Conservation (phyloP, 2,329 filamentous ascomycete species). For the Myriosclerotinia duriaeana region DNA sequence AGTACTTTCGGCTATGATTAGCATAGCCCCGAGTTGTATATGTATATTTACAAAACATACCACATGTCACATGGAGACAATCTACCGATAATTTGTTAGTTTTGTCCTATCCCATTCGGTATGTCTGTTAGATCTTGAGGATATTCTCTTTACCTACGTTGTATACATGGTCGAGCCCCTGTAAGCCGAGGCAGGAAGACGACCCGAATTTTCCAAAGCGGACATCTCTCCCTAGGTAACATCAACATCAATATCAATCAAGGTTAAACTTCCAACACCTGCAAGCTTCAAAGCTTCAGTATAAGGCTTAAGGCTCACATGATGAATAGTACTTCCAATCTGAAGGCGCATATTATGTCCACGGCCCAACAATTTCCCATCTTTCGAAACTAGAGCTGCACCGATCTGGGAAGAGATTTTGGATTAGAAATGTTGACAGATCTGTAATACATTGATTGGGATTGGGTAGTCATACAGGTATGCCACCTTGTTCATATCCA, state of each 20-base stretch:
- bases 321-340: constrained; percentile 67
- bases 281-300: neutral
- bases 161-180: constrained; percentile 79
- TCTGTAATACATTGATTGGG: too few species aligned
- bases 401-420: constrained; percentile 46
- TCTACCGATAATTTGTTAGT: constrained; percentile 21
- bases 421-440: neutral
- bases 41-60: constrained; percentile 28
- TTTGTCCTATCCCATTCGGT: neutral
- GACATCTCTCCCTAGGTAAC: constrained; percentile 68
- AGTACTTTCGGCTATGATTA: constrained; percentile 46
- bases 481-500: constrained; percentile 49
- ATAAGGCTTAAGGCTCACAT: constrained; percentile 52
- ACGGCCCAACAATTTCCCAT: constrained; percentile 68
- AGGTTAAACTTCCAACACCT: too few species aligned
- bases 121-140: neutral
- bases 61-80: constrained; percentile 79
- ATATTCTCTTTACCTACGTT: constrained; percentile 44
- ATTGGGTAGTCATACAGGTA: constrained; percentile 45
- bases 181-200: constrained; percentile 67
- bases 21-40: neutral
- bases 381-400: constrained; percentile 61
- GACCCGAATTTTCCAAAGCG: constrained; percentile 71
- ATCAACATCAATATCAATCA: neutral
- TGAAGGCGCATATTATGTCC: constrained; percentile 78